phyloP scores from a whole-genome alignment of 176 grass and related monocot genomes.

The Hordeum vulgare region DNA sequence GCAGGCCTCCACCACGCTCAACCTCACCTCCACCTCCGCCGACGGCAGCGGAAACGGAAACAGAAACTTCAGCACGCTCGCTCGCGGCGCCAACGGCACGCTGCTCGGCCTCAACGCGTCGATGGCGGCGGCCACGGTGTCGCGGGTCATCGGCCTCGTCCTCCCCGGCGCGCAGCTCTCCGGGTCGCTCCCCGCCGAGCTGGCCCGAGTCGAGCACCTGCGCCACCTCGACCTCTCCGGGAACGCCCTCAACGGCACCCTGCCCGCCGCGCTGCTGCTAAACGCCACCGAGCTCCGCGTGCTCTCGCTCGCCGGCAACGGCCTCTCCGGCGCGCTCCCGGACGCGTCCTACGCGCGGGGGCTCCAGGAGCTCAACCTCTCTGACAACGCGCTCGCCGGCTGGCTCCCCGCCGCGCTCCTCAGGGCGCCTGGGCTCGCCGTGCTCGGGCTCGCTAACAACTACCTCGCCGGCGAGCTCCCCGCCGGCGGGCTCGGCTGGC shows the following conservation, averaged over 20 bases:
- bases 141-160: constrained; percentile 72
- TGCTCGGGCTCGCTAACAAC: constrained; percentile 58
- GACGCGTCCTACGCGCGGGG: not conserved
- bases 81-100: not conserved
- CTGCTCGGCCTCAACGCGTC: not conserved
- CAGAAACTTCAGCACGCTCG: not conserved
- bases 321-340: constrained; percentile 47
- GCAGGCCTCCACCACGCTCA: not conserved
- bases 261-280: constrained; percentile 53
- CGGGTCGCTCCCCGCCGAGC: constrained; percentile 39
- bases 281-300: constrained; percentile 64
- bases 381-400: constrained; percentile 53
- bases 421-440: constrained; percentile 41
- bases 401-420: constrained; percentile 39
- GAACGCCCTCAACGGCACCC: constrained; percentile 46
- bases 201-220: constrained; percentile 70
- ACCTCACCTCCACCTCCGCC: constrained; percentile 7
- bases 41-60: not conserved
- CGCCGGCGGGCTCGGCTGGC: constrained; percentile 22
- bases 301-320: constrained; percentile 61
- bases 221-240: constrained; percentile 87
- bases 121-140: constrained; percentile 39
- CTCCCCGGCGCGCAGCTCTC: constrained; percentile 56
- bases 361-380: constrained; percentile 76
- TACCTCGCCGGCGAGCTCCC: constrained; percentile 55